Evolutionary conservation across 768 basidiomycete genomes (phyloP), one percentile per base, ranked within the genome.

Genomic region (Tricholoma sp.): DNA sequence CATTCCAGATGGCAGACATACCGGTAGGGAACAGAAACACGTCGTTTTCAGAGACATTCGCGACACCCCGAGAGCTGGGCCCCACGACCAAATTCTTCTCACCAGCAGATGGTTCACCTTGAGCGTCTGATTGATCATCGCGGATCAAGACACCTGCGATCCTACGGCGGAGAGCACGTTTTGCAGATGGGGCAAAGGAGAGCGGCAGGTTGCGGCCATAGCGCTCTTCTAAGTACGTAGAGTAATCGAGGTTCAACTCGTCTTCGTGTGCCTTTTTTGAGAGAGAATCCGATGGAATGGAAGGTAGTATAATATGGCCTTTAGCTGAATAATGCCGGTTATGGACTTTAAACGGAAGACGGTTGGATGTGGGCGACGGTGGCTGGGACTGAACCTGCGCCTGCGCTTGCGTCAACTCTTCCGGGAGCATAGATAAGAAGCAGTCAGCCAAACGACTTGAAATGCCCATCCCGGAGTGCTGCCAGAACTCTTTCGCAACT

Each of bases 1-100:
- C 86, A 66, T 80, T 88, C 90, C 91, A 99, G 52, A 99, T 96
- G 1, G 96, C 94, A 32, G 86, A 74, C 96, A 99, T 98, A 0
- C 96, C 96, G 0, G 85, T 83, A 0, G 92, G 82, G 64, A 80
- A 94, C 22, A 99, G 76, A 69, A 82, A 98, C 0, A 98, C 96
- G 60, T 98, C 96, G 37, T 88, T 79, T 67, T 96, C 93, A 2
- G 82, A 79, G 16, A 96, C 81, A 18, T 81, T 79, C 57, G 76
- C 72, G 5, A 89, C 85, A 18, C 88, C 88, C 57, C 91, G 76
- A 29, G 78, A 81, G 61, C 86, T 89, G 3, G 83, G 85, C 2
- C 85, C 86, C 1, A 84, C 66, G 27, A 74, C 70, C 2, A 77
- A 67, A 55, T 80, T 76, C 31, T 75, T 69, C 8, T 73, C 71